These are phyloP conservation scores for Chrysoporthe deuterocubensis DNA, from an alignment of 2,329 filamentous ascomycete species.

Conservation along the genomic window DNA sequence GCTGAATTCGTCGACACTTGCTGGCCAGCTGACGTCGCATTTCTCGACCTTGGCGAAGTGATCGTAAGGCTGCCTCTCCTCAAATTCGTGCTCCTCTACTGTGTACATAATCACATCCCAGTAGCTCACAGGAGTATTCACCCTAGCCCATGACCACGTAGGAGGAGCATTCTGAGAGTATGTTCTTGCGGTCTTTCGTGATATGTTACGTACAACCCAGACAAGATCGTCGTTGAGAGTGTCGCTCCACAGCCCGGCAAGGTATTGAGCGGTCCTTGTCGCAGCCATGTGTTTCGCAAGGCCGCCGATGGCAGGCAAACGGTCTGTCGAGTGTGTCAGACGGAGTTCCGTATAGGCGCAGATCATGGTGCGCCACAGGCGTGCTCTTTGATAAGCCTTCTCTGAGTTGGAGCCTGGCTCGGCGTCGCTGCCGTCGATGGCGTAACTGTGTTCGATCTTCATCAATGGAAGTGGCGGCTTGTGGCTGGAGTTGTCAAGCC, in stretches of 20 bases:
- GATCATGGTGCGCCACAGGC: conserved; percentile 2
- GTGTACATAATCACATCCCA: conserved; percentile 1
- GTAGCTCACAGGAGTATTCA: neutral
- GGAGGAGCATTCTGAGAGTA: neutral
- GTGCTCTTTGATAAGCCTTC: neutral
- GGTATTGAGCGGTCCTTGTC: neutral
- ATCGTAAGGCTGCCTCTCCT: neutral
- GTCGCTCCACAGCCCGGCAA: neutral
- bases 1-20: conserved; percentile 4
- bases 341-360: neutral
- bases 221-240: conserved; percentile 1
- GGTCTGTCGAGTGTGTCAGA: neutral
- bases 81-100: neutral
- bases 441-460: conserved; percentile 6
- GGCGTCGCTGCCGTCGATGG: neutral
- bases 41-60: neutral
- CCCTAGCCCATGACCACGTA: conserved; percentile 5
- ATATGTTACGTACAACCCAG: neutral
- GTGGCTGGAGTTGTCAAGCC: neutral
- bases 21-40: neutral
- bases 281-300: neutral
- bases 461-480: neutral
- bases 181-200: neutral
- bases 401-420: neutral
- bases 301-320: conserved; percentile 1